A percentile compares a stretch with the other conserved stretches of the same genome.
phyloP scores from a whole-genome alignment of 2,329 filamentous ascomycete genomes.

The Cytospora piceicola region DNA sequence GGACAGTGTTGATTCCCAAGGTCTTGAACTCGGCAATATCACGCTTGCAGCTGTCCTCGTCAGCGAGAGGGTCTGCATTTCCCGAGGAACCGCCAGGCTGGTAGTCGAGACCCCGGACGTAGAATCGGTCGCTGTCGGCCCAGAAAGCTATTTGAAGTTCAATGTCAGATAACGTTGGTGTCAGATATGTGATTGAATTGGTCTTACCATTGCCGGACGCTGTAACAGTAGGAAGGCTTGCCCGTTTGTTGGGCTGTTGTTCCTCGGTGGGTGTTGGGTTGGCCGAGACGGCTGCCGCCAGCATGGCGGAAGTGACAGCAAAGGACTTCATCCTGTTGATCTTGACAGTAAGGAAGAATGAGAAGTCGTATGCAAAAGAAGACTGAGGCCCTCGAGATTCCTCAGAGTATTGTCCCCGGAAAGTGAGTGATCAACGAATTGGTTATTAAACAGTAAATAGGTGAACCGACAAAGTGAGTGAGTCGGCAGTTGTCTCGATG shows the following conservation, averaged over 20 bases:
- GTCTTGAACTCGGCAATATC: slow-evolving; percentile 83
- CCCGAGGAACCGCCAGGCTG: slow-evolving; percentile 63
- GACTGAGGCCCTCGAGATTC: neutral
- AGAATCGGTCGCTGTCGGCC: slow-evolving; percentile 57
- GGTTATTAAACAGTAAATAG: slow-evolving; percentile 22
- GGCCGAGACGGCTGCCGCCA: slow-evolving; percentile 51
- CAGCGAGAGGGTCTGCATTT: slow-evolving; percentile 74
- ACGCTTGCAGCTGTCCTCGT: slow-evolving; percentile 70
- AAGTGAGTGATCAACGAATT: slow-evolving; percentile 19
- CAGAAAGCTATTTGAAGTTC: slow-evolving; percentile 54
- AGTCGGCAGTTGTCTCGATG: slow-evolving; percentile 18
- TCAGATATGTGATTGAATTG: neutral
- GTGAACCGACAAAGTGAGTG: slow-evolving; percentile 30
- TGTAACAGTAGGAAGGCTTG: slow-evolving; percentile 53
- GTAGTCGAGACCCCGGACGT: slow-evolving; percentile 64
- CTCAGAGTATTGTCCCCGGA: neutral
- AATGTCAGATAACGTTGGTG: neutral
- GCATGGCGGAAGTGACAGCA: slow-evolving; percentile 52
- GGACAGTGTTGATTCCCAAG: slow-evolving; percentile 86
- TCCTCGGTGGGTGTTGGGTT: slow-evolving; percentile 55
- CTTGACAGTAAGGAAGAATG: neutral
- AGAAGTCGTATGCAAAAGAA: neutral
- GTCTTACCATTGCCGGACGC: slow-evolving; percentile 60
- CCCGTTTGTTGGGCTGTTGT: slow-evolving; percentile 54
- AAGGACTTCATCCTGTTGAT: slow-evolving; percentile 52